Base-by-base conservation (phyloP, 2,329 filamentous ascomycete species). In the Fusarium xylarioides region DNA sequence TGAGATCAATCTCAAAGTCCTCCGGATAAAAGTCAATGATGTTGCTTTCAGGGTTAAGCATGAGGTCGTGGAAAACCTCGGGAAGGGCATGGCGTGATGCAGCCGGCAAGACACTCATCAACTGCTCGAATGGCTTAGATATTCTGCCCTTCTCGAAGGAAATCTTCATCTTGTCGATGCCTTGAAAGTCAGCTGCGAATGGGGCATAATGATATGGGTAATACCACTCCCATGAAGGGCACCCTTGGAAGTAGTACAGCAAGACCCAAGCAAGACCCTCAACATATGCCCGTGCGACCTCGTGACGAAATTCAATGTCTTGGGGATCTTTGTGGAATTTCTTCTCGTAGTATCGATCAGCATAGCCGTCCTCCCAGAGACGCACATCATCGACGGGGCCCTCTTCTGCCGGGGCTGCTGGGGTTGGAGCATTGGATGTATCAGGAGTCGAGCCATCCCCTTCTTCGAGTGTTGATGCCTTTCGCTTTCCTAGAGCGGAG, bases 121-220 rank as follows among this genome's bases (percentile, higher is more conserved):
- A 86, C 82, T 99, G 96, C 83, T 99, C 96, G 79, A 97, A 99
- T 0, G 96, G 97, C 74, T 88, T 92, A 76, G 97, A 98, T 8
- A 94, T 93, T 54, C 87, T 90, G 16, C 95, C 95, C 81, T 95
- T 94, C 66, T 94, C 89, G 76, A 99, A 99, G 23, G 88, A 85
- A 73, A 97, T 90, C 37, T 93, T 87, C 86, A 97, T 91, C 75
- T 94, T 91, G 58, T 87, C 89, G 50, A 99, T 87, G 63, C 95
- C 91, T 66, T 93, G 91, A 81, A 99, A 99, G 81, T 99, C 96
- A 58, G 95, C 93, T 5, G 96, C 96, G 80, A 99, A 99, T 7
- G 97, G 96, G 3, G 96, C 97, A 80, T 99, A 99, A 80, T 99
- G 96, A 79, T 98, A 97, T 1, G 96, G 96, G 79, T 98, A 99